Conservation (phyloP, 495 filamentous ascomycete species). For the Penicillium tannophilum region DNA sequence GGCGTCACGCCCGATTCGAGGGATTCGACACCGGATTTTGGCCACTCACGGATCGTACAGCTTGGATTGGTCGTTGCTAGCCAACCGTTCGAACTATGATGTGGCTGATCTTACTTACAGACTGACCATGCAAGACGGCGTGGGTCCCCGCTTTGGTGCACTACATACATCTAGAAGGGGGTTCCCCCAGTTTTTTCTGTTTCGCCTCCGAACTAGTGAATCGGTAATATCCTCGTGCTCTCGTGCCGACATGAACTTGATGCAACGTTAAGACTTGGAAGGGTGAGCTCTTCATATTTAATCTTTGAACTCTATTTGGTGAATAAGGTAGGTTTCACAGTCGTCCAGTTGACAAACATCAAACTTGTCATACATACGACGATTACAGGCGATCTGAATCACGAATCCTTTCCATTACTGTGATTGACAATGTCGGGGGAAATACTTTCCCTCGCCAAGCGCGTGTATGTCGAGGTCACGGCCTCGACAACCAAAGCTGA, state of each 20-base stretch:
- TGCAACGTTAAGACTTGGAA: constrained; percentile 10
- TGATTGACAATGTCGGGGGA: constrained; percentile 17
- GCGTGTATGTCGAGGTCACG: constrained; percentile 72
- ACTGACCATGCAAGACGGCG: constrained; percentile 5
- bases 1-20: constrained; percentile 15
- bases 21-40: constrained; percentile 3
- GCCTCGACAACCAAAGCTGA: constrained; percentile 69
- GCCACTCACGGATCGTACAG: constrained; percentile 5
- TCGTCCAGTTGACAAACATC: not conserved
- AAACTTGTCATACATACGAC: too few species aligned
- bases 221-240: not conserved
- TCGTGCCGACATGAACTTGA: constrained; percentile 12
- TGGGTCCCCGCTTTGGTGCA: constrained; percentile 18
- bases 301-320: not conserved
- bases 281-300: not conserved
- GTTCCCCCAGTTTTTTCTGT: constrained; percentile 10
- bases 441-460: constrained; percentile 58
- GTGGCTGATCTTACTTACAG: constrained; percentile 21
- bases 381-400: too few species aligned
- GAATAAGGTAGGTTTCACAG: not conserved
- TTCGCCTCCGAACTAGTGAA: constrained; percentile 5
- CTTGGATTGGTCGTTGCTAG: constrained; percentile 19
- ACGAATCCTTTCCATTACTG: not conserved
- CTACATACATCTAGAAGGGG: constrained; percentile 23
- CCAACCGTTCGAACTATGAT: not conserved